These are phyloP conservation scores for Rhytidiadelphus loreus DNA, from an alignment of 225 moss, liverwort and hornwort species.

Conservation along the genomic window DNA sequence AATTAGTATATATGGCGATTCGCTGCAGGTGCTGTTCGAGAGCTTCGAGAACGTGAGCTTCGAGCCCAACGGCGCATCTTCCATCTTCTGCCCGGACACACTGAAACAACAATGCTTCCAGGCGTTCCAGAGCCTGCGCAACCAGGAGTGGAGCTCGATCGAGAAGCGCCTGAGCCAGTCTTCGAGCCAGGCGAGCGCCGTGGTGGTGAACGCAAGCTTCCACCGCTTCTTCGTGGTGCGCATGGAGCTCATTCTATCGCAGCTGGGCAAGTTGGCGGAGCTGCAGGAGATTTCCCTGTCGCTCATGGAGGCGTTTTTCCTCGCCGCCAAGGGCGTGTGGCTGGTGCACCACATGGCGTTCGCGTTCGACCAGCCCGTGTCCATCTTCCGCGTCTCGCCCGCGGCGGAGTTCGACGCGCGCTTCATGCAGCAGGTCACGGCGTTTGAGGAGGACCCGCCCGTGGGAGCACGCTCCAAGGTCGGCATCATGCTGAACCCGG, in stretches of 20 bases:
- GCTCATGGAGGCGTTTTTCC: constrained; percentile 29
- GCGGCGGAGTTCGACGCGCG: constrained; percentile 19
- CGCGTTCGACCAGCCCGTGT: constrained; percentile 26
- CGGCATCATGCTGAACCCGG: constrained; percentile 35
- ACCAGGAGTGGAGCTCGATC: constrained; percentile 22
- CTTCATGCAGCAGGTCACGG: constrained; percentile 31
- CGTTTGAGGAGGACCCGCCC: constrained; percentile 6
- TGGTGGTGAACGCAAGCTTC: constrained; percentile 27
- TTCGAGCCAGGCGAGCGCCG: background rate
- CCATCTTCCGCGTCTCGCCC: constrained; percentile 31
- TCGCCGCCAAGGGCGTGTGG: constrained; percentile 35
- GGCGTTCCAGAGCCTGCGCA: constrained; percentile 2
- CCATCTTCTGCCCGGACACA: constrained; percentile 17
- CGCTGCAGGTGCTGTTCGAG: constrained; percentile 27
- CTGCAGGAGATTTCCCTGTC: background rate
- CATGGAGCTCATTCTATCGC: constrained; percentile 35
- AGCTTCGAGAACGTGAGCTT: constrained; percentile 43
- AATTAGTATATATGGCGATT: background rate
- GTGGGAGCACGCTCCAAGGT: background rate
- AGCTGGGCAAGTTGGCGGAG: constrained; percentile 26
- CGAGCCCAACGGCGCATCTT: constrained; percentile 35
- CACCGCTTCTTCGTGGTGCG: constrained; percentile 37
- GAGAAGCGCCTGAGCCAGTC: constrained; percentile 1
- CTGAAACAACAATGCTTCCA: constrained; percentile 6
- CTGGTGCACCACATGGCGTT: constrained; percentile 41